phyloP scores from a whole-genome alignment of 73 alveolate genomes.

The Paramecium bursaria region DNA sequence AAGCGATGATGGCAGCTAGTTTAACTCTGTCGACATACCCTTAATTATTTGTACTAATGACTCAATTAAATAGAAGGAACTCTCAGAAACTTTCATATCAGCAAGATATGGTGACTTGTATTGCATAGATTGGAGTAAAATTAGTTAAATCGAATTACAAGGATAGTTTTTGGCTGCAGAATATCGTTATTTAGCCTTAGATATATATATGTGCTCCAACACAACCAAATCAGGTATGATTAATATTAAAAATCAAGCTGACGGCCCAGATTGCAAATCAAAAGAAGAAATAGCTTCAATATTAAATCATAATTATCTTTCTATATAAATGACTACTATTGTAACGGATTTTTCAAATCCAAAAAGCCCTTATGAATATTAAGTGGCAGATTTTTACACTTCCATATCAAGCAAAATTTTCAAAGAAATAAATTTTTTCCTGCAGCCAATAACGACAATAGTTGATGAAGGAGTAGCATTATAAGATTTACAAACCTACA shows the following conservation, averaged over 20 bases:
- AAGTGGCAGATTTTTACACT: constrained; percentile 29
- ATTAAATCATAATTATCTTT: constrained; percentile 10
- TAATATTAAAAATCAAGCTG: too few relatives aligned
- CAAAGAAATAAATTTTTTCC: constrained; percentile 7
- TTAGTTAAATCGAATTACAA: neutral
- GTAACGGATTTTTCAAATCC: constrained; percentile 31
- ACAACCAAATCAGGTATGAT: neutral
- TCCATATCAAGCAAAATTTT: constrained; percentile 18
- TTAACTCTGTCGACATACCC: neutral
- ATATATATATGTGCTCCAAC: neutral
- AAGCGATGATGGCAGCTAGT: too few relatives aligned
- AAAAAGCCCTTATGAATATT: neutral
- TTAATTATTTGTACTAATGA: neutral
- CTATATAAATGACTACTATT: neutral
- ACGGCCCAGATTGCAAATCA: constrained; percentile 2
- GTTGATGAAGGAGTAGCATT: constrained; percentile 2
- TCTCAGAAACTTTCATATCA: constrained; percentile 15
- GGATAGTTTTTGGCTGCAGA: constrained; percentile 40
- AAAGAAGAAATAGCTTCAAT: neutral
- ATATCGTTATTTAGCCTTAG: neutral
- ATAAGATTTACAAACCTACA: neutral
- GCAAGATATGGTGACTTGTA: constrained; percentile 2
- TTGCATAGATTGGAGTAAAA: constrained; percentile 51
- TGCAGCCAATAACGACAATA: constrained; percentile 24
- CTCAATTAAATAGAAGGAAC: constrained; percentile 19